Base-by-base conservation (phyloP, 108 stramenopile genomes). In the Cafeteria roenbergensis region DNA sequence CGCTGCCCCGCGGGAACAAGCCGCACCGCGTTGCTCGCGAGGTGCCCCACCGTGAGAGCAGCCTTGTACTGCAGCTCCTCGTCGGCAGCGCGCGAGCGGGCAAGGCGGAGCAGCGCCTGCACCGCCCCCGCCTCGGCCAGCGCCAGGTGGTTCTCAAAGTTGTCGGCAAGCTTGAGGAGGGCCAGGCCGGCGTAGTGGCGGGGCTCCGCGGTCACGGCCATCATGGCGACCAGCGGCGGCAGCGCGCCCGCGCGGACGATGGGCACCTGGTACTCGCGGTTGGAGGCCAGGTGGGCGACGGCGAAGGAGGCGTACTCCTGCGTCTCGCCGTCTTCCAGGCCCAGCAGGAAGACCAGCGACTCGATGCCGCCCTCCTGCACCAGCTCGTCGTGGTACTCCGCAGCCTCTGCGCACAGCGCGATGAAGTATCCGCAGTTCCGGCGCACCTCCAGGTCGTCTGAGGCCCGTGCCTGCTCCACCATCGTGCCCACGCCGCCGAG, bases 91-190 rank as follows among this genome's bases (percentile, higher is more conserved):
- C 84, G 82, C 42, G 80, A 69, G 21, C 82, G 70, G 27, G 86
- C 87, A 14, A 88, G 68, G 22, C 82, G 64, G 1, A 89, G 68
- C 42, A 89, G 72, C 26, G 86, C 87, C 66, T 84, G 80, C 53
- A 89, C 86, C 22, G 87, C 88, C 30, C 88, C 88, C 61, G 84
- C 87, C 52, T 83, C 78, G 26, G 88, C 87, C 64, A 89, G 85
- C 30, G 77, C 73, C 25, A 88, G 55, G 72, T 89, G 88, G 66
- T 86, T 88, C 68, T 87, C 81, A 62, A 86, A 86, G 69, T 89
- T 89, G 76, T 89, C 87, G 27, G 87, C 85, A 30, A 89, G 77
- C 65, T 89, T 88, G 58, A 89, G 75, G 25, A 89, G 78, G 53
- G 88, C 88, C 29, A 87, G 80, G n/a, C 85, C 84, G 21, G 88